A percentile compares a stretch with the other conserved stretches of the same genome.
phyloP scores from a whole-genome alignment of 345 rosid species.

The Moricandia moricandioides region DNA sequence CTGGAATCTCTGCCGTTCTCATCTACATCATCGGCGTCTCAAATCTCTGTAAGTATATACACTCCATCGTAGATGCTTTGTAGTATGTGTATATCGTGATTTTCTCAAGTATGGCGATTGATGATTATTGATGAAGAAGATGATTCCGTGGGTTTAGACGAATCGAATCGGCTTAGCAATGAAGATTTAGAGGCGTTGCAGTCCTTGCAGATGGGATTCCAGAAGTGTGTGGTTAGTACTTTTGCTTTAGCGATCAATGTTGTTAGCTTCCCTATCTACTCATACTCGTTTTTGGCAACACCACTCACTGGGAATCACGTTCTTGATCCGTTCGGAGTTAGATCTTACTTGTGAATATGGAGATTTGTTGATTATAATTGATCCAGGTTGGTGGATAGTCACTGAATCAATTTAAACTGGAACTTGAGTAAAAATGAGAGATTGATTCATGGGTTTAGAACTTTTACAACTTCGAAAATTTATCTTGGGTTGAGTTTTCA shows the following conservation, averaged over 20 bases:
- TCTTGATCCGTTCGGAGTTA: background rate
- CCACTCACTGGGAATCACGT: background rate
- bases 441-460: background rate
- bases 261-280: constrained; percentile 9
- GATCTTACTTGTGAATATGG: constrained; percentile 6
- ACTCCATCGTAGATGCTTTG: background rate
- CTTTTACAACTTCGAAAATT: background rate
- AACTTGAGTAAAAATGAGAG: background rate
- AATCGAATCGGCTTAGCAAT: constrained; percentile 45
- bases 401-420: background rate
- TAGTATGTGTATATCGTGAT: constrained; percentile 5
- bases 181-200: constrained; percentile 72
- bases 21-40: constrained; percentile 80
- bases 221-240: constrained; percentile 81
- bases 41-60: constrained; percentile 46
- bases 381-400: background rate
- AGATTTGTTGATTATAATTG: background rate
- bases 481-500: constrained; percentile 4
- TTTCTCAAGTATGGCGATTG: constrained; percentile 5
- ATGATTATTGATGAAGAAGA: constrained; percentile 16
- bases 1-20: constrained; percentile 71
- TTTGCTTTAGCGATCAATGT: background rate
- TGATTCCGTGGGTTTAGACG: constrained; percentile 47
- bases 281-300: too few relatives aligned
- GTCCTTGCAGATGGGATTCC: constrained; percentile 60